Conservation (phyloP, 2,329 filamentous ascomycete species). For the Pseudogymnoascus sp. region DNA sequence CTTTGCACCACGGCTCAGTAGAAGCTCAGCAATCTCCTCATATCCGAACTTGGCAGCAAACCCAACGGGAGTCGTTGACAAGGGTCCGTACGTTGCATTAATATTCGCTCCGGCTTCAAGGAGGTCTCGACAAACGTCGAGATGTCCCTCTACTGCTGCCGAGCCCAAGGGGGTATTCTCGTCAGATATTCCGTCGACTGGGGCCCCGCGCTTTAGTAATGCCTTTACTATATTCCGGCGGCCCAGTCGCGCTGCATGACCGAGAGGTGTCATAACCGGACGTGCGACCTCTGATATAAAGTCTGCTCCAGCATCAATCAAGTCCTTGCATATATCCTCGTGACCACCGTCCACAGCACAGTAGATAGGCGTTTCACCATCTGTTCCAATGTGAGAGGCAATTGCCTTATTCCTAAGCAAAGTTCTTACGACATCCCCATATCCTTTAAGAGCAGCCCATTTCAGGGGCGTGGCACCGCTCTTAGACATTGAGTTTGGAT, state of each 20-base stretch:
- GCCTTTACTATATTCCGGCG: background rate
- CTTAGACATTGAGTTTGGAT: background rate
- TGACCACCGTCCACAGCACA: background rate
- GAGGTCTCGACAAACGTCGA: background rate
- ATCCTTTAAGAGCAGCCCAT: slow-evolving; percentile 12
- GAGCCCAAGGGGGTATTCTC: slow-evolving; percentile 1
- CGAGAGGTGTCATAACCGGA: background rate
- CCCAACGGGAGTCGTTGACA: background rate
- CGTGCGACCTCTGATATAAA: background rate
- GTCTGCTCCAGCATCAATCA: slow-evolving; percentile 2
- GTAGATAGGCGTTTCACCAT: background rate
- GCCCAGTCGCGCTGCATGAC: background rate
- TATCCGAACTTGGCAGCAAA: background rate
- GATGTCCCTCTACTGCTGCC: background rate
- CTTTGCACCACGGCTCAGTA: background rate
- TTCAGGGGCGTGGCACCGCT: slow-evolving; percentile 8
- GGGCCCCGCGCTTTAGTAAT: background rate
- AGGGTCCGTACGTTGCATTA: background rate
- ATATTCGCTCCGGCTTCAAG: background rate
- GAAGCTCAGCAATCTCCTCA: background rate
- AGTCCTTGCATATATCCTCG: background rate
- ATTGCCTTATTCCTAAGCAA: slow-evolving; percentile 10
- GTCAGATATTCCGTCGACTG: background rate
- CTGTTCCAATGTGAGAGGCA: background rate
- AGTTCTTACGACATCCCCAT: slow-evolving; percentile 1